These are phyloP conservation scores for Alnus rubra DNA, from an alignment of 306 rosid species.

Conservation along the genomic window DNA sequence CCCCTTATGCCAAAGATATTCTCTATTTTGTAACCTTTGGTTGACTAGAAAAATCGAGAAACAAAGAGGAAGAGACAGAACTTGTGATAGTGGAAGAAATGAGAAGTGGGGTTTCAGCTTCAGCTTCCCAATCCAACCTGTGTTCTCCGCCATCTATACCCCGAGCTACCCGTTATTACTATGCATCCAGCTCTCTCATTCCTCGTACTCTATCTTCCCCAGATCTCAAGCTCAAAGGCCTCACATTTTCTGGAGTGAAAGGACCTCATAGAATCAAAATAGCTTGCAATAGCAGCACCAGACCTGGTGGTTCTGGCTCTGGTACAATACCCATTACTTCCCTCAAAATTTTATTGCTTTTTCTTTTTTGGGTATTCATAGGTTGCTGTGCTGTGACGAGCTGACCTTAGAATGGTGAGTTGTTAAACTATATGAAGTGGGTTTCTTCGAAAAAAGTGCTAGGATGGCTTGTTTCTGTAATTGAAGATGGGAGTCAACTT, in stretches of 20 bases:
- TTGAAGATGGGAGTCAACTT: neutral
- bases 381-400: neutral
- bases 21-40: too few species aligned
- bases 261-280: neutral
- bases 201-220: constrained; percentile 4
- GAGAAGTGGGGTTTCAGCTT: neutral
- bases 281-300: constrained; percentile 1
- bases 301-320: constrained; percentile 4
- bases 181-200: neutral
- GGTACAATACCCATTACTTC: neutral
- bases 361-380: neutral
- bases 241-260: neutral
- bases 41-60: neutral
- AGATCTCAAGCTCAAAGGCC: neutral
- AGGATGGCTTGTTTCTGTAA: neutral
- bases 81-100: neutral
- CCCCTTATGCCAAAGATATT: too few species aligned
- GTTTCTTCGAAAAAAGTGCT: neutral
- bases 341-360: neutral
- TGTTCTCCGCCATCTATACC: neutral
- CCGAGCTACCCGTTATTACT: neutral
- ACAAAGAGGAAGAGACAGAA: neutral
- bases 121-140: neutral
- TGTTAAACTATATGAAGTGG: neutral
- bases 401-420: neutral